These are phyloP conservation scores for Alternaria infectoria DNA, from an alignment of 2,329 filamentous ascomycete species.

Conservation along the genomic window DNA sequence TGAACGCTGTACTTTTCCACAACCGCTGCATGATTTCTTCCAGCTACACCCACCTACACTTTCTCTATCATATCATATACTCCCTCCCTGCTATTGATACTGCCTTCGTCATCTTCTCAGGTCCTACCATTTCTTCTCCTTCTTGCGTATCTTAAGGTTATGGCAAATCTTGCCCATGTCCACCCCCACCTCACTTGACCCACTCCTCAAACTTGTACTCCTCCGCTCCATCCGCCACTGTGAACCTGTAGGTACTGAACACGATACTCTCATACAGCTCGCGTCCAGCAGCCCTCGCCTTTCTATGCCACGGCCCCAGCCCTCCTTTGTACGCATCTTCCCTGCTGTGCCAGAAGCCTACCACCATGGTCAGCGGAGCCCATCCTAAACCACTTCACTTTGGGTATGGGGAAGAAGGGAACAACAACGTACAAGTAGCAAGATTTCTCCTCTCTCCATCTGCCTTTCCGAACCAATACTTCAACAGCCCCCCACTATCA, in stretches of 20 bases:
- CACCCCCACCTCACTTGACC: slow-evolving; percentile 2
- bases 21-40: not conserved
- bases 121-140: not conserved
- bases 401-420: not conserved
- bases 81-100: not conserved
- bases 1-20: slow-evolving; percentile 32
- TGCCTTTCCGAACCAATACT: slow-evolving; percentile 88
- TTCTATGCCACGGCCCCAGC: slow-evolving; percentile 62
- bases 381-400: not conserved
- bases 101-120: not conserved
- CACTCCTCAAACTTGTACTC: slow-evolving; percentile 60
- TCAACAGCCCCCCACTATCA: slow-evolving; percentile 79
- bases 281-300: slow-evolving; percentile 57
- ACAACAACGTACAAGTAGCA: slow-evolving; percentile 67
- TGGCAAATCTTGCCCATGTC: not conserved
- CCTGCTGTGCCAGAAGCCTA: slow-evolving; percentile 69
- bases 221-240: slow-evolving; percentile 68
- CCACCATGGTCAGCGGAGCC: slow-evolving; percentile 26
- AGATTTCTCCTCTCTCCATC: slow-evolving; percentile 76
- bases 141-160: not conserved
- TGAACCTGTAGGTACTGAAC: slow-evolving; percentile 57
- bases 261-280: slow-evolving; percentile 54
- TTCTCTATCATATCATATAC: not conserved
- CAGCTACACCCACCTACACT: not conserved
- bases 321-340: slow-evolving; percentile 68